phyloP scores from a whole-genome alignment of 2,329 filamentous ascomycete species.

The Trichothecium sympodiale region DNA sequence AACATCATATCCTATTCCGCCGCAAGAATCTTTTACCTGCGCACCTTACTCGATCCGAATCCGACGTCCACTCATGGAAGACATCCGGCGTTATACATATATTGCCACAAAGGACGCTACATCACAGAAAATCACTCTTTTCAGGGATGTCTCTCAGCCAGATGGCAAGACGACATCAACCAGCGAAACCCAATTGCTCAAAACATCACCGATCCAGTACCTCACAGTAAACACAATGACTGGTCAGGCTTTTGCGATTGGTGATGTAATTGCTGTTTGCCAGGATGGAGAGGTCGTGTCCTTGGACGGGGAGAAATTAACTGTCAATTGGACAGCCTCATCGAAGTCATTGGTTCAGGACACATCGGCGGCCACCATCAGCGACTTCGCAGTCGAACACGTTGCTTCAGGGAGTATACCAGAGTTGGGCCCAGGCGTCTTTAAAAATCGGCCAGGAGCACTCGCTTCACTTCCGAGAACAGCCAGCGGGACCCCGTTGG shows the following conservation, averaged over 20 bases:
- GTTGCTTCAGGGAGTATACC: constrained; percentile 32
- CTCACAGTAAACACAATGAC: constrained; percentile 20
- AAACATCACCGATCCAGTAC: constrained; percentile 22
- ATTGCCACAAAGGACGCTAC: constrained; percentile 40
- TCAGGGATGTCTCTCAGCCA: constrained; percentile 43
- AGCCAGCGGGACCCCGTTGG: constrained; percentile 35
- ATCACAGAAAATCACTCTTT: constrained; percentile 43
- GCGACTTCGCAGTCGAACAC: constrained; percentile 35
- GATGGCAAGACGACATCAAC: constrained; percentile 42
- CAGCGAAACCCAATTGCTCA: constrained; percentile 31
- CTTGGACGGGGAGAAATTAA: constrained; percentile 42
- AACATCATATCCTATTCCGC: constrained; percentile 56
- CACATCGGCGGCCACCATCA: constrained; percentile 17
- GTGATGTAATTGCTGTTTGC: constrained; percentile 43
- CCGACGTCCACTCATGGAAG: constrained; percentile 33
- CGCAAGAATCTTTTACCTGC: constrained; percentile 53
- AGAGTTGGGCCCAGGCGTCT: constrained; percentile 42
- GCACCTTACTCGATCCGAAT: constrained; percentile 46
- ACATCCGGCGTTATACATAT: constrained; percentile 49
- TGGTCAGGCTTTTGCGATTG: constrained; percentile 14
- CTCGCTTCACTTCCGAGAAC: constrained; percentile 39
- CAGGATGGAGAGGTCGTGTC: constrained; percentile 50
- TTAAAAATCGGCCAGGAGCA: constrained; percentile 41
- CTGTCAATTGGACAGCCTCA: constrained; percentile 21
- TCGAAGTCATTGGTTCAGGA: constrained; percentile 24